Conservation (phyloP, 306 rosid species). For the Glycyrrhiza uralensis region DNA sequence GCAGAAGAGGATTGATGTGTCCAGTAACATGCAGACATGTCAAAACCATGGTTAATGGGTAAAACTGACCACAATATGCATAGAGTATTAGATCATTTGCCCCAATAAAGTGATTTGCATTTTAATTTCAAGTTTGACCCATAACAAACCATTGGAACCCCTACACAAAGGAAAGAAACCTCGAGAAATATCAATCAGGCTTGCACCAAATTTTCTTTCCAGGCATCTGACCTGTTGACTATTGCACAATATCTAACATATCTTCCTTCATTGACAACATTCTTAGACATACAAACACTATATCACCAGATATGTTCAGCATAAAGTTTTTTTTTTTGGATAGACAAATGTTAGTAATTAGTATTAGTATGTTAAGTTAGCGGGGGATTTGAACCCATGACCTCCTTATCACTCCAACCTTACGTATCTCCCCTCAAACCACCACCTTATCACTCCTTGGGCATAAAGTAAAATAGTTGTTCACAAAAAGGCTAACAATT, state of each 20-base stretch:
- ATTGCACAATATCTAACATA: slow-evolving; percentile 1
- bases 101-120: background rate
- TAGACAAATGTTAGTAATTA: no score
- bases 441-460: no score
- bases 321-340: no score
- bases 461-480: background rate
- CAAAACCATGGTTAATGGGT: background rate
- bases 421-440: no score
- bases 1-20: background rate
- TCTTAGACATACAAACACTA: slow-evolving; percentile 4
- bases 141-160: background rate
- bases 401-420: no score
- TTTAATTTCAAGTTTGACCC: background rate
- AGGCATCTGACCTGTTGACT: background rate
- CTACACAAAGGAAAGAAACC: background rate
- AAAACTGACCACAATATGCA: background rate
- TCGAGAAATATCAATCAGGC: background rate
- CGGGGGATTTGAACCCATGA: no score
- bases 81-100: background rate
- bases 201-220: background rate
- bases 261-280: background rate
- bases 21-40: background rate
- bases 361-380: no score
- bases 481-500: slow-evolving; percentile 5
- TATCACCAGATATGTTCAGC: background rate